A percentile compares a stretch with the other conserved stretches of the same genome.
Evolutionary conservation across 768 basidiomycete genomes (phyloP).

Genomic region (Phlebiopsis flavidoalba): DNA sequence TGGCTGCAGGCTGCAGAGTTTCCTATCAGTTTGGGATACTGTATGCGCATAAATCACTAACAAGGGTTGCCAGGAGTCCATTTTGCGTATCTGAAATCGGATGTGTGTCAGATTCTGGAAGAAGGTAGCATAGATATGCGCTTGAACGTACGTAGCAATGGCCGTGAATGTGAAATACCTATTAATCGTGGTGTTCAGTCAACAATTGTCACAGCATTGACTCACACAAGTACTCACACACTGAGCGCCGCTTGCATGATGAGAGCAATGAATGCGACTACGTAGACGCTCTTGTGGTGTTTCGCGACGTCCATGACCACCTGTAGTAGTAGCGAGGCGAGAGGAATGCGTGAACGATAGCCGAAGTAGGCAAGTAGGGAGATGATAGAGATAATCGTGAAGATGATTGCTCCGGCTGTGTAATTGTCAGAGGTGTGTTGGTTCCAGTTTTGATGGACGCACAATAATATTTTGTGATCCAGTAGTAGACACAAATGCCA

Average conservation of each 20-base stretch:
- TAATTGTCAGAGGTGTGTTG: background rate
- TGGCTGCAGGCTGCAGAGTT: slow-evolving; percentile 40
- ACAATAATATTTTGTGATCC: slow-evolving; percentile 69
- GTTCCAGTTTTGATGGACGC: slow-evolving; percentile 16
- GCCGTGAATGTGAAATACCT: slow-evolving; percentile 78
- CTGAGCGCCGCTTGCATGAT: slow-evolving; percentile 65
- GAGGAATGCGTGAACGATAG: slow-evolving; percentile 66
- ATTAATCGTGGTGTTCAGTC: background rate
- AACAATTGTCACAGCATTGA: background rate
- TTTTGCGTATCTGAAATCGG: slow-evolving; percentile 42
- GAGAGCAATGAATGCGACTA: slow-evolving; percentile 70
- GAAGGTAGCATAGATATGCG: background rate
- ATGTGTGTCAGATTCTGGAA: background rate
- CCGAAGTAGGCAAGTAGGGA: slow-evolving; percentile 74
- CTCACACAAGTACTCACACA: slow-evolving; percentile 40
- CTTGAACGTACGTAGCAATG: slow-evolving; percentile 56
- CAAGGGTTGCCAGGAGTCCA: slow-evolving; percentile 76
- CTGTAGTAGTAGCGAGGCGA: slow-evolving; percentile 74
- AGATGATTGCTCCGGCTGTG: slow-evolving; percentile 77
- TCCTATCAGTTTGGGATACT: background rate
- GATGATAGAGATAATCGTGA: slow-evolving; percentile 73
- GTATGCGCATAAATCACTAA: slow-evolving; percentile 26
- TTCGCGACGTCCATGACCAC: slow-evolving; percentile 83
- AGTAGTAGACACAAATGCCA: slow-evolving; percentile 71
- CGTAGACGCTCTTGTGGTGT: slow-evolving; percentile 75